Evolutionary conservation across 257 asterid genomes (phyloP).

Genomic region (Fraxinus quadrangulata): DNA sequence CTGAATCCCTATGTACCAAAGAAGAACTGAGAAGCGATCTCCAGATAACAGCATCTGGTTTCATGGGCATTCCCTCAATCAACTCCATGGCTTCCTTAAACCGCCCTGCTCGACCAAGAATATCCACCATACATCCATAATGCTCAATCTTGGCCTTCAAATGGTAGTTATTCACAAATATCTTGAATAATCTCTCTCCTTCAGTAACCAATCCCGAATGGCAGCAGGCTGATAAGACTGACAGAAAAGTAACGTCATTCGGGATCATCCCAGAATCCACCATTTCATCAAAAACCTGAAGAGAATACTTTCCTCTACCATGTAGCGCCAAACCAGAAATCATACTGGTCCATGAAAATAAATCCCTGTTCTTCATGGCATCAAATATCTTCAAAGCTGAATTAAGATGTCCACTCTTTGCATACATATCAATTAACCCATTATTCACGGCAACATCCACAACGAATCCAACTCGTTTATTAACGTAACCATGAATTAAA

Average conservation of each 20-base stretch:
- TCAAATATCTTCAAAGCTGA: conserved; percentile 51
- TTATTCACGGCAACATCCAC: conserved; percentile 56
- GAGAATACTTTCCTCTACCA: conserved; percentile 62
- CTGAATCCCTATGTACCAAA: conserved; percentile 46
- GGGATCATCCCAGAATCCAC: conserved; percentile 54
- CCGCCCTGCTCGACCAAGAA: conserved; percentile 67
- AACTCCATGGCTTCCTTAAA: conserved; percentile 51
- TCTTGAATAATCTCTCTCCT: conserved; percentile 61
- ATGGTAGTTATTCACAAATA: conserved; percentile 24
- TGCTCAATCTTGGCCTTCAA: conserved; percentile 58
- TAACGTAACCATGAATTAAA: conserved; percentile 58
- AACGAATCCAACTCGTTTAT: conserved; percentile 50
- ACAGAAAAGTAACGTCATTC: conserved; percentile 64
- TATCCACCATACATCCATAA: conserved; percentile 79
- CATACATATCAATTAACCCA: conserved; percentile 78
- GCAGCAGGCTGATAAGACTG: conserved; percentile 73
- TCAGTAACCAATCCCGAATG: conserved; percentile 71
- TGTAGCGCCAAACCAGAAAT: conserved; percentile 73
- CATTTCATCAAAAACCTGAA: conserved; percentile 60
- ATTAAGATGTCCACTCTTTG: conserved; percentile 66
- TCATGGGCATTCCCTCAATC: conserved; percentile 62
- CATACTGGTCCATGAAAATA: conserved; percentile 74
- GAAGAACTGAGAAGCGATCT: conserved; percentile 65
- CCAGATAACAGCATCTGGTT: conserved; percentile 80
- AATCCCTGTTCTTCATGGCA: conserved; percentile 53